phyloP scores from a whole-genome alignment of 768 basidiomycete genomes.

The Pleurotus pulmonarius region DNA sequence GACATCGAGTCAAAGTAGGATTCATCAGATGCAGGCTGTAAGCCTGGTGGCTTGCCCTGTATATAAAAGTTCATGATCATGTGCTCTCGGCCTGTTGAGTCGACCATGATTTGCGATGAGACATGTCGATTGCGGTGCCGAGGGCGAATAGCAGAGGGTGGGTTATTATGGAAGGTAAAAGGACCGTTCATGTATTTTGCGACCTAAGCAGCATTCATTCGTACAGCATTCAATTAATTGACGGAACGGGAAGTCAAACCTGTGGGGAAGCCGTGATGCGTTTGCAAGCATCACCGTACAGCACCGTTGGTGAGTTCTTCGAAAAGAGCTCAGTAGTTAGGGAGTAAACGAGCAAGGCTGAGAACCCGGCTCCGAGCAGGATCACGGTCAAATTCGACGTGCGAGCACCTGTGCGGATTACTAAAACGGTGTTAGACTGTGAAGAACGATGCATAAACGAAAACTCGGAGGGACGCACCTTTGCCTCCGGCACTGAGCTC shows the following conservation, averaged over 20 bases:
- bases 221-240: not conserved
- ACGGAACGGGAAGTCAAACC: constrained; percentile 26
- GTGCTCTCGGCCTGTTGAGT: constrained; percentile 73
- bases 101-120: constrained; percentile 71
- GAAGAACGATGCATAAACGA: no score
- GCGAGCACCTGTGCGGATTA: constrained; percentile 44
- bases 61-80: constrained; percentile 84
- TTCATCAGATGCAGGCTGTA: constrained; percentile 29
- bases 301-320: constrained; percentile 81
- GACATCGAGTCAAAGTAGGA: constrained; percentile 41
- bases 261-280: constrained; percentile 43
- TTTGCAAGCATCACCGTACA: constrained; percentile 63
- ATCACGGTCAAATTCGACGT: constrained; percentile 54
- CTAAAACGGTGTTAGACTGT: constrained; percentile 19
- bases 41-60: constrained; percentile 51
- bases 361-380: constrained; percentile 77
- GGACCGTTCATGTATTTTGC: constrained; percentile 65
- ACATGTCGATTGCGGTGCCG: constrained; percentile 83
- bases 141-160: constrained; percentile 70
- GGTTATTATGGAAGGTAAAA: constrained; percentile 76
- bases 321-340: constrained; percentile 83
- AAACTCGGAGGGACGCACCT: constrained; percentile 37
- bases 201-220: constrained; percentile 40
- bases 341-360: constrained; percentile 72
- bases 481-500: constrained; percentile 76